Evolutionary conservation across 371 early-diverging fungal genomes (phyloP), one percentile per base, ranked within the genome.

Genomic region (Neoconidiobolus thromboides): DNA sequence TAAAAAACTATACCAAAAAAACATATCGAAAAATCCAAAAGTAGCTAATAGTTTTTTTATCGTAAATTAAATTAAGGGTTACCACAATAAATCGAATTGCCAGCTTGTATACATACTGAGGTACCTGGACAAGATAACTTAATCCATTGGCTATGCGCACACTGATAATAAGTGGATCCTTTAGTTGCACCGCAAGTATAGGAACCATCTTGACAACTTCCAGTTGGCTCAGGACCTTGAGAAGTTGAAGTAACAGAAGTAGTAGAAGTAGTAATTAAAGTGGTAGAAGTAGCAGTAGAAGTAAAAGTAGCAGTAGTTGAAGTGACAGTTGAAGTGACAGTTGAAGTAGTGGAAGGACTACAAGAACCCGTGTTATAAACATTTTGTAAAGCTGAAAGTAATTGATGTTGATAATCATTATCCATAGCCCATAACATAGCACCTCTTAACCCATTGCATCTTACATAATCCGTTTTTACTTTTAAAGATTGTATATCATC

Each of bases 381-480:
- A 26, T 52, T 52, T 26, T 52, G 53, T 3, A 52, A 37, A 15
- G 56, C 44, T 10, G 40, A 15, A 10, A 48, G 1, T 60, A 44
- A 0, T 36, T 14, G 1, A 55, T 63, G 65, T 62, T 67, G n/a
- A 63, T 67, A 43, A 48, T 53, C 61, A 60, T 55, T 43, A 55
- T 44, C 43, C 56, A 68, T 60, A 58, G 76, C 77, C 82, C 81
- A 80, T 47, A 79, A 62, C 80, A 83, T 79, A 76, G 73, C 40
- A 81, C 64, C 7, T 78, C 78, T 62, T 75, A 75, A 55, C 74
- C 76, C 78, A 3, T 67, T 53, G 37, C 73, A 65, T 78, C 78
- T 77, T 0, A 64, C 67, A 38, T 69, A 65, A 14, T 74, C 69
- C 9, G 68, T 64, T 38, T 55, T 53, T 14, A 10, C 58, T 14